A percentile compares a stretch with the other conserved stretches of the same genome.
Conservation (phyloP, 2,329 filamentous ascomycete genomes). For the Biscogniauxia mediterranea region DNA sequence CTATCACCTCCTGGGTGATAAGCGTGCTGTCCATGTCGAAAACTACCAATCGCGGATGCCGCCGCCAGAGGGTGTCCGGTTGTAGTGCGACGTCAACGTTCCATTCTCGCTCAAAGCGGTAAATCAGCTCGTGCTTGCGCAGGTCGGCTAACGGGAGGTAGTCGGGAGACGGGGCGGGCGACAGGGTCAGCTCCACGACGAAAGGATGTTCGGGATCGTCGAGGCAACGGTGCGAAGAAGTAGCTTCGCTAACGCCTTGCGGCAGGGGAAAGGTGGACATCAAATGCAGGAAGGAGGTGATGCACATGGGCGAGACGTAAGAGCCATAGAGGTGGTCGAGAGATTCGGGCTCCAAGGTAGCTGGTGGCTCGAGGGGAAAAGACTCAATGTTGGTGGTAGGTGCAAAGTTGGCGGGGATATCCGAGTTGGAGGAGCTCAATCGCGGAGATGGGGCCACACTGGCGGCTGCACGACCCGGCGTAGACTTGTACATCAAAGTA, state of each 20-base stretch:
- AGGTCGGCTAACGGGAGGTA: conserved; percentile 68
- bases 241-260: conserved; percentile 49
- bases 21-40: conserved; percentile 99
- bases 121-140: conserved; percentile 77
- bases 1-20: conserved; percentile 96
- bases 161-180: conserved; percentile 57
- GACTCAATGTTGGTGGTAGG: conserved; percentile 57
- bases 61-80: conserved; percentile 68
- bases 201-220: conserved; percentile 58
- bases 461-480: conserved; percentile 28
- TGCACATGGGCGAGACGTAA: conserved; percentile 63
- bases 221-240: conserved; percentile 63
- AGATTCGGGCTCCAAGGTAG: conserved; percentile 52
- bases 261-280: conserved; percentile 62
- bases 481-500: conserved; percentile 62
- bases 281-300: conserved; percentile 64
- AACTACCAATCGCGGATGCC: conserved; percentile 81
- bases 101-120: conserved; percentile 84
- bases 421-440: conserved; percentile 37
- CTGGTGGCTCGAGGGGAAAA: conserved; percentile 60
- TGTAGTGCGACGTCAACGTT: conserved; percentile 83
- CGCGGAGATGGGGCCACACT: conserved; percentile 37
- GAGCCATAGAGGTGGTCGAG: conserved; percentile 66
- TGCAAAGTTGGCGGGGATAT: conserved; percentile 54
- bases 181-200: conserved; percentile 65